Conservation (phyloP, 1,284 basidiomycete species). For the Rhodotorula sp. region DNA sequence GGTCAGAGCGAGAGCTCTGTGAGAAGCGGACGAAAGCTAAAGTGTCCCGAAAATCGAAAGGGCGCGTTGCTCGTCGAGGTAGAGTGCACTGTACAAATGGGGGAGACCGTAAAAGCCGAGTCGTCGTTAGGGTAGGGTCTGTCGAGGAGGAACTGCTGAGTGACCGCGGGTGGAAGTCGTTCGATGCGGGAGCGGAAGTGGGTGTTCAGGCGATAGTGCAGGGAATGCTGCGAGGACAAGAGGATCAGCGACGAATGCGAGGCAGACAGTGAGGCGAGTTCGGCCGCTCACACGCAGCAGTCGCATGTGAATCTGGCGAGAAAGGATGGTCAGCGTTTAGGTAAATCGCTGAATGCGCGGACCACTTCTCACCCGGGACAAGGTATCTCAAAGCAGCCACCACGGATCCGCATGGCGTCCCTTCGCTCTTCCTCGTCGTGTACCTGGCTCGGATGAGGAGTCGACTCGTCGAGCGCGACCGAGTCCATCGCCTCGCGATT, state of each 20-base stretch:
- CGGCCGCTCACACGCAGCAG: conserved; percentile 4
- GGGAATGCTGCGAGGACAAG: background rate
- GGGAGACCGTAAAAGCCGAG: too few species aligned
- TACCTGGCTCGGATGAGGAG: background rate
- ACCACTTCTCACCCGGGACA: background rate
- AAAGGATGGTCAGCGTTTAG: background rate
- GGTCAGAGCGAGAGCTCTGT: too few species aligned
- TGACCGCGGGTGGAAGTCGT: too few species aligned
- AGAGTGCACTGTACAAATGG: too few species aligned
- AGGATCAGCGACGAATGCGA: background rate
- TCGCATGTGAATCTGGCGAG: background rate
- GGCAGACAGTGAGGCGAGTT: background rate
- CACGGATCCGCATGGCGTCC: conserved; percentile 8
- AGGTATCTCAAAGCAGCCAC: background rate
- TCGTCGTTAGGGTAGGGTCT: too few species aligned
- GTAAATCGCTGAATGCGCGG: too few species aligned
- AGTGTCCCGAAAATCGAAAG: too few species aligned
- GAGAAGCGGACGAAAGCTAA: too few species aligned
- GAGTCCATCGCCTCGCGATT: conserved; percentile 1
- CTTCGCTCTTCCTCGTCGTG: background rate
- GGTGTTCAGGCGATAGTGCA: conserved; percentile 5
- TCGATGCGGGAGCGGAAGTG: too few species aligned
- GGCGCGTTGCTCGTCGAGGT: too few species aligned
- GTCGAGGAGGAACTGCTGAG: too few species aligned
- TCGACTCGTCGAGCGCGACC: background rate